phyloP scores from a whole-genome alignment of 2,329 filamentous ascomycete genomes.

The Colletotrichum tropicale region DNA sequence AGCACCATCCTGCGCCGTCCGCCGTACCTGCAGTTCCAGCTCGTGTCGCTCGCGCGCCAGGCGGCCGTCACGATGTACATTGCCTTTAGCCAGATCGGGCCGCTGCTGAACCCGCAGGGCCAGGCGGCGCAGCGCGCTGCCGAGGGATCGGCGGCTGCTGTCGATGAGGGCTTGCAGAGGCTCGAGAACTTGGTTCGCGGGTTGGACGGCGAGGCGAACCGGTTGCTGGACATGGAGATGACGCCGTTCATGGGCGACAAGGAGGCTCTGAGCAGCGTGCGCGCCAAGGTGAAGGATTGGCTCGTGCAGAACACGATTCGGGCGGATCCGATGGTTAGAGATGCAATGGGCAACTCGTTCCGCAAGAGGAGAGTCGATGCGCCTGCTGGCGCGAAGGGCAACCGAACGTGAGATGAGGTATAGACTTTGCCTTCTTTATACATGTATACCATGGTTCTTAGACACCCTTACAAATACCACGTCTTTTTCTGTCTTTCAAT shows the following conservation, averaged over 20 bases:
- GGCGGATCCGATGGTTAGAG: slow-evolving; percentile 79
- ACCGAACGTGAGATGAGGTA: slow-evolving; percentile 26
- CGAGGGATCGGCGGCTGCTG: slow-evolving; percentile 26
- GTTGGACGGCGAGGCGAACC: slow-evolving; percentile 71
- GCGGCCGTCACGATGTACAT: slow-evolving; percentile 81
- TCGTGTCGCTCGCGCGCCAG: slow-evolving; percentile 76
- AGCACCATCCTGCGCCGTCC: slow-evolving; percentile 47
- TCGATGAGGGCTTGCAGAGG: slow-evolving; percentile 61
- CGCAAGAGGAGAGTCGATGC: slow-evolving; percentile 66
- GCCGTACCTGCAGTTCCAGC: slow-evolving; percentile 84
- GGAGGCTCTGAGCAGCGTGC: slow-evolving; percentile 65
- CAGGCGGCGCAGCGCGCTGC: slow-evolving; percentile 28
- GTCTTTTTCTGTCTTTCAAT: background rate
- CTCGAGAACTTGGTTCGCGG: slow-evolving; percentile 64
- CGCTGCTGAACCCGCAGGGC: slow-evolving; percentile 57
- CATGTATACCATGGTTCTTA: background rate
- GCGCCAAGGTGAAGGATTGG: slow-evolving; percentile 81
- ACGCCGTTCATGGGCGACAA: slow-evolving; percentile 80
- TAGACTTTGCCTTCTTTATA: background rate
- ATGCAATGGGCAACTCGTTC: slow-evolving; percentile 74
- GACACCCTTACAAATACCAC: background rate
- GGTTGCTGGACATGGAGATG: slow-evolving; percentile 78
- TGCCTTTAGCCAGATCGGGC: slow-evolving; percentile 80
- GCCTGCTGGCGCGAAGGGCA: slow-evolving; percentile 64
- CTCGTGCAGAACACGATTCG: slow-evolving; percentile 85